These are phyloP conservation scores for Aspergillus nomiae DNA, from an alignment of 2,329 filamentous ascomycete genomes.

Conservation along the genomic window DNA sequence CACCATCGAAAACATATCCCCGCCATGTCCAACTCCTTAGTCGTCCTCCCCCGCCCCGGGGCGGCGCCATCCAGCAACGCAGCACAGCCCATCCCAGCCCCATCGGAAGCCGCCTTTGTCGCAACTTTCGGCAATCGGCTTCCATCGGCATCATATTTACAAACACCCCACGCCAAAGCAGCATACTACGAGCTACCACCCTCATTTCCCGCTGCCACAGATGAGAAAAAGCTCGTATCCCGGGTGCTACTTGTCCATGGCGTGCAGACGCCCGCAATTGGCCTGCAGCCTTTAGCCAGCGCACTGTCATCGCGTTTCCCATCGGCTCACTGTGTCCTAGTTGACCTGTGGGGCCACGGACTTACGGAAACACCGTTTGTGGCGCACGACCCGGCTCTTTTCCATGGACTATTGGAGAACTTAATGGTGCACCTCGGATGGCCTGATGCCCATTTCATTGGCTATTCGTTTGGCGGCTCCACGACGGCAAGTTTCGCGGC, in stretches of 20 bases:
- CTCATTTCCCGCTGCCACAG: neutral
- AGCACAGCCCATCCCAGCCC: constrained; percentile 20
- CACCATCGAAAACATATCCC: neutral
- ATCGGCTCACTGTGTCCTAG: constrained; percentile 42
- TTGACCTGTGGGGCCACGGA: constrained; percentile 59
- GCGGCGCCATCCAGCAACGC: neutral
- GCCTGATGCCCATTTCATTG: constrained; percentile 49
- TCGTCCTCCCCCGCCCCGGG: constrained; percentile 26
- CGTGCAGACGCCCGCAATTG: constrained; percentile 54
- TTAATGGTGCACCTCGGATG: constrained; percentile 47
- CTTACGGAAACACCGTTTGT: constrained; percentile 51
- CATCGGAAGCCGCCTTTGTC: constrained; percentile 25
- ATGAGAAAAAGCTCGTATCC: neutral
- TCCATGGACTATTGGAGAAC: constrained; percentile 45
- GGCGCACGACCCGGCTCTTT: constrained; percentile 46
- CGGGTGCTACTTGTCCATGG: constrained; percentile 54
- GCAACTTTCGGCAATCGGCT: constrained; percentile 25
- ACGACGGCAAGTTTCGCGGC: constrained; percentile 44
- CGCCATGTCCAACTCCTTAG: constrained; percentile 12
- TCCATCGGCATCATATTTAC: constrained; percentile 24
- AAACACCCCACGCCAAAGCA: constrained; percentile 17
- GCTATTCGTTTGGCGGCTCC: constrained; percentile 54
- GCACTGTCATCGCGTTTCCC: constrained; percentile 40
- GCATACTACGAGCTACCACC: constrained; percentile 24
- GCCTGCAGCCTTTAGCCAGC: constrained; percentile 47